Base-by-base conservation (phyloP, 2,329 filamentous ascomycete genomes). In the Alternaria sp. region DNA sequence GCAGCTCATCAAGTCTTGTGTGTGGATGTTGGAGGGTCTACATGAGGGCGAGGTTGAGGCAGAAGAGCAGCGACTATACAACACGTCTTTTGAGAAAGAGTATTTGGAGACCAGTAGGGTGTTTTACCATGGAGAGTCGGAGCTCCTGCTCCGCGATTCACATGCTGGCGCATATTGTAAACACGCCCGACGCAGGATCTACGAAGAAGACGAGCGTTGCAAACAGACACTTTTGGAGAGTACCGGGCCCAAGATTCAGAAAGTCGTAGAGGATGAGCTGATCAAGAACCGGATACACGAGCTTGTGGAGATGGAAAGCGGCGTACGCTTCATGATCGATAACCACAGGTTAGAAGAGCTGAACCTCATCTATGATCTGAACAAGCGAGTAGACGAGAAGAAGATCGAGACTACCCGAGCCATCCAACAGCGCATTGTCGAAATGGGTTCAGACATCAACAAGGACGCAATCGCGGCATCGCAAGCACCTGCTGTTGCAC, bases 281-380 rank as follows among this genome's bases (percentile, higher is more conserved):
- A 94, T 99, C 49, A 83, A 84, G 42, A 86, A 87, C 44, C 91
- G 95, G 67, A 87, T 98, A 58, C 83, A 87, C 22, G 93, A 96
- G 16, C 90, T 99, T 54, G 85, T 98, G 61, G 88, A 89, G 49
- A 88, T 97, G 79, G 93, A 97, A 6, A 97, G 90, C 63, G 95
- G 95, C 0, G 85, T 97, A 42, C 88, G 87, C 64, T 89, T 89
- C 74, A 98, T 99, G 94, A 88, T 98, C 51, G 92, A 97, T 77
- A 94, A 97, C 70, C 91, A 97, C 77, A 88, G 90, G 64, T 71
- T 91, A 34, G 87, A 91, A 4, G 93, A 96, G 70, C 82, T 99
- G 9, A 83, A 85, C n/a, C 89, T 93, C 51, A 83, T 98, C 4
- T 98, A 95, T 77, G 85, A 88, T 18, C 85, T 98, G 3, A 90